Base-by-base conservation (phyloP, 192 early-diverging fungal genomes). In the Lobosporangium transversale region DNA sequence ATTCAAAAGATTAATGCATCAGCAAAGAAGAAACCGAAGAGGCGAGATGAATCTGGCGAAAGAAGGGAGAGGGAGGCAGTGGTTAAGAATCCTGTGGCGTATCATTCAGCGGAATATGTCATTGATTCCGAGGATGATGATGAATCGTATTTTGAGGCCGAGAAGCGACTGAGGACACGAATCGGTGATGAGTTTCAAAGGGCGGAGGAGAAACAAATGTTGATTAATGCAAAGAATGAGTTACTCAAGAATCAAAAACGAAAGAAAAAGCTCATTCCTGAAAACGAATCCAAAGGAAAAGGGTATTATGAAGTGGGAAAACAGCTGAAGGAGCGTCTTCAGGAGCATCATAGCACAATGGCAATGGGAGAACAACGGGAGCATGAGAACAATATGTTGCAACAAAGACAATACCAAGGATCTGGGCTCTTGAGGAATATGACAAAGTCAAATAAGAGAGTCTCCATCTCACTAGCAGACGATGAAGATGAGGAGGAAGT, bases 71-170 rank as follows among this genome's bases (percentile, higher is more conserved):
- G n/a, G n/a, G n/a, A n/a, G n/a, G n/a, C n/a, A 62, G 49, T 56
- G 4, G n/a, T 20, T 23, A 65, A 69, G 18, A 58, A 63, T 15
- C 33, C 29, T 3, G 66, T 53, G 2, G 64, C 50, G 1, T 80
- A 74, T 59, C 76, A 70, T 27, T 68, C 79, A 12, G 53, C 70
- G 21, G 63, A 83, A 60, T 87, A 78, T 52, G 62, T 87, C 24
- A 45, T 82, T 35, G 85, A 87, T 56, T 84, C 82, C 31, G 85
- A 84, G n/a, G 83, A 83, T n/a, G 81, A 78, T 35, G 81, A 79
- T 1, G 29, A 53, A 6, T 75, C 49, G 3, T 86, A 83, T 50
- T 82, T 81, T 61, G 76, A 68, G 18, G 50, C 40, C 4, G 85
- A 87, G 12, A 51, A 23, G 10, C 26, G 23, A 23, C 11, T 76